Conservation (phyloP, 2,329 filamentous ascomycete species). For the Epichloe hybrida region DNA sequence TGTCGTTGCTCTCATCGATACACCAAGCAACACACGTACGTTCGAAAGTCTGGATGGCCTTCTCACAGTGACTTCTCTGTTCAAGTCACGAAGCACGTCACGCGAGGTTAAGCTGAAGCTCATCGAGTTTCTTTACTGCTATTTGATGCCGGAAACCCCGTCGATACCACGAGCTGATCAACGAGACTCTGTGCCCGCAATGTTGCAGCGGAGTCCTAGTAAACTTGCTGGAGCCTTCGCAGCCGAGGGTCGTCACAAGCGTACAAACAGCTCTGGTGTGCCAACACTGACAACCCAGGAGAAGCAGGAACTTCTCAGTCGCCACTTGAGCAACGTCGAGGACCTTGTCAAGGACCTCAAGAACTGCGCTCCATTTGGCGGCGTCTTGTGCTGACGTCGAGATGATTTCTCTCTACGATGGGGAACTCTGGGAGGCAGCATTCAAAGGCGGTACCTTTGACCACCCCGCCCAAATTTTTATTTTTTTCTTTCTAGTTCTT, state of each 20-base stretch:
- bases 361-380: conserved; percentile 63
- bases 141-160: conserved; percentile 83
- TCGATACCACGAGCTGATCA: conserved; percentile 37
- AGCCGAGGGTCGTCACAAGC: conserved; percentile 18
- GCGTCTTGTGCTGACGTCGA: conserved; percentile 32
- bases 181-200: conserved; percentile 31
- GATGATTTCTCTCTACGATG: neutral
- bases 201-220: conserved; percentile 54
- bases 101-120: conserved; percentile 88
- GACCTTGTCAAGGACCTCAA: conserved; percentile 74
- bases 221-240: conserved; percentile 48
- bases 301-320: conserved; percentile 66
- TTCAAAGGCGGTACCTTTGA: too few relatives aligned
- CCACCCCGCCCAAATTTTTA: neutral
- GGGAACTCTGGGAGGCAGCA: neutral
- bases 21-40: conserved; percentile 74
- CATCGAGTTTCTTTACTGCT: conserved; percentile 97
- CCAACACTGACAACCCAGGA: conserved; percentile 57
- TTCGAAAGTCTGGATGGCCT: conserved; percentile 90
- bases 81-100: conserved; percentile 75
- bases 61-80: conserved; percentile 79
- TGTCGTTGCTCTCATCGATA: conserved; percentile 76
- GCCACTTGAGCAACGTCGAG: conserved; percentile 70
- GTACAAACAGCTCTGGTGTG: conserved; percentile 23
- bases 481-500: neutral